phyloP scores from a whole-genome alignment of 768 basidiomycete genomes.

The Butyriboletus loyo region DNA sequence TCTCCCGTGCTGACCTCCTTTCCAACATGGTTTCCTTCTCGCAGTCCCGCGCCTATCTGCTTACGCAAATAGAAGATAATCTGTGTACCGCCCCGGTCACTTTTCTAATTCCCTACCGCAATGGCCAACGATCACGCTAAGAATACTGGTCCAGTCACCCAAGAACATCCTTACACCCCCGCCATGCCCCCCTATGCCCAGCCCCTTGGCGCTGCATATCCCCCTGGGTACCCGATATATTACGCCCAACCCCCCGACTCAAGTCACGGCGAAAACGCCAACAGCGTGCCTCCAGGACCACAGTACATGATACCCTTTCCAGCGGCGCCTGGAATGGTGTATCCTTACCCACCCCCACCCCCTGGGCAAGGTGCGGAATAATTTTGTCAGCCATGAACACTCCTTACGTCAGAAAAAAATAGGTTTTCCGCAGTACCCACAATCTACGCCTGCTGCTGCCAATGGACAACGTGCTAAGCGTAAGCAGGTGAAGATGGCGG shows the following conservation, averaged over 20 bases:
- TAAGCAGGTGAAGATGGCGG: conserved; percentile 59
- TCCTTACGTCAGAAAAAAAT: conserved; percentile 17
- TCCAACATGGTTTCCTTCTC: conserved; percentile 18
- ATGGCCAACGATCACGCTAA: conserved; percentile 34
- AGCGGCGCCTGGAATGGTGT: conserved; percentile 42
- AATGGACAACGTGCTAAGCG: conserved; percentile 40
- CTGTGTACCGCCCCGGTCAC: conserved; percentile 23
- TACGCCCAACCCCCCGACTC: conserved; percentile 31
- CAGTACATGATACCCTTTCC: conserved; percentile 39
- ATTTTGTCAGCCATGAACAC: background rate
- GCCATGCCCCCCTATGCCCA: conserved; percentile 29
- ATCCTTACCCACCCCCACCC: conserved; percentile 40
- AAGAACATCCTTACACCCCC: conserved; percentile 32
- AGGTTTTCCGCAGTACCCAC: conserved; percentile 33
- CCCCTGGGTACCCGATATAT: conserved; percentile 33
- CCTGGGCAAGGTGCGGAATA: conserved; percentile 34
- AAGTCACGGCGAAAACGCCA: conserved; percentile 33
- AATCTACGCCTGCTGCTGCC: conserved; percentile 20
- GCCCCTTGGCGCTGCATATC: conserved; percentile 27
- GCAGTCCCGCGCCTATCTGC: conserved; percentile 28
- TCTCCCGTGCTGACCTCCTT: conserved; percentile 5
- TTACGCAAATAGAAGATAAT: conserved; percentile 31
- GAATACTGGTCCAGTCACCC: conserved; percentile 35
- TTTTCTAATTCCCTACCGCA: conserved; percentile 21
- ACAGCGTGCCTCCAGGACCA: conserved; percentile 24